Conservation (phyloP, 306 rosid species). For the Mimosa bimucronata region DNA sequence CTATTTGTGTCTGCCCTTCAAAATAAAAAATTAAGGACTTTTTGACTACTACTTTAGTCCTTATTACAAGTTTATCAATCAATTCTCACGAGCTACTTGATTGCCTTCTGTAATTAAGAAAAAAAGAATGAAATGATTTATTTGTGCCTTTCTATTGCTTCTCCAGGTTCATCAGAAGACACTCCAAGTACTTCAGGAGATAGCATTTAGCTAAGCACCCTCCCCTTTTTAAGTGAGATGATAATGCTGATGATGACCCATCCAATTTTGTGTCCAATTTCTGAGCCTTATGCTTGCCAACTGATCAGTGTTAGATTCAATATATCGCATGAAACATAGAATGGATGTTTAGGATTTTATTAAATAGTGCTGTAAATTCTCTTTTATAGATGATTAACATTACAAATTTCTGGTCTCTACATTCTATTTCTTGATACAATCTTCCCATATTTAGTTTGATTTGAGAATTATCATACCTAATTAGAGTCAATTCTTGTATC, state of each 20-base stretch:
- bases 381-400: background rate
- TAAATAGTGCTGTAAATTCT: conserved; percentile 29
- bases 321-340: conserved; percentile 24
- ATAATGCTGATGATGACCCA: background rate
- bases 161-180: conserved; percentile 93
- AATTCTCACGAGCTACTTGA: too few relatives aligned
- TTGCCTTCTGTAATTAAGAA: too few relatives aligned
- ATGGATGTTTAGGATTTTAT: conserved; percentile 16
- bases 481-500: too few relatives aligned
- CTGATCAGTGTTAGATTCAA: conserved; percentile 29
- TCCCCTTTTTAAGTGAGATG: background rate
- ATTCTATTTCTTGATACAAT: background rate
- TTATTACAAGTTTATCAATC: too few relatives aligned
- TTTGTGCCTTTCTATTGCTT: conserved; percentile 37
- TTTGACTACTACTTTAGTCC: too few relatives aligned
- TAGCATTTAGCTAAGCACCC: conserved; percentile 62
- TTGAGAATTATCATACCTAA: too few relatives aligned
- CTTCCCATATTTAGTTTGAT: background rate
- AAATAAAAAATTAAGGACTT: background rate
- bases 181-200: conserved; percentile 80
- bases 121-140: background rate
- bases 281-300: conserved; percentile 29
- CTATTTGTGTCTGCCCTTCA: too few relatives aligned
- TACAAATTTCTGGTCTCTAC: background rate
- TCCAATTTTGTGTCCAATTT: conserved; percentile 14